phyloP scores from a whole-genome alignment of 179 eudicot species.

The Beta lomatogona region DNA sequence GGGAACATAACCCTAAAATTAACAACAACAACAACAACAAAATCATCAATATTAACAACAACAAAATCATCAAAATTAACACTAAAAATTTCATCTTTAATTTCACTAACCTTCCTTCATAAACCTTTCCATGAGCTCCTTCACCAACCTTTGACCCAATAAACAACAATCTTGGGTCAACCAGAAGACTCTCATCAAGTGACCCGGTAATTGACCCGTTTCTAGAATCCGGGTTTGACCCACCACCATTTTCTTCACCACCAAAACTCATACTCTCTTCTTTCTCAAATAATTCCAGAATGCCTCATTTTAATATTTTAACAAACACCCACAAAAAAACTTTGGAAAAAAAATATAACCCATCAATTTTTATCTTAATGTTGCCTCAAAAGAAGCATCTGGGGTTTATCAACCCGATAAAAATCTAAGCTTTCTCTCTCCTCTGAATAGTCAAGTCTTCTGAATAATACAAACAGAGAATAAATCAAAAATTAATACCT shows the following conservation, averaged over 20 bases:
- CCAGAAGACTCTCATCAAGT: conserved; percentile 73
- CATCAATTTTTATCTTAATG: not conserved
- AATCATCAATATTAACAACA: not conserved
- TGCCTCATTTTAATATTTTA: conserved; percentile 49
- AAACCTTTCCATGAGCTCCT: conserved; percentile 98
- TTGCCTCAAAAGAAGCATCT: conserved; percentile 1
- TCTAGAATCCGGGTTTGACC: conserved; percentile 35
- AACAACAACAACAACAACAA: not conserved
- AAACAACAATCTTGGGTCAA: conserved; percentile 85
- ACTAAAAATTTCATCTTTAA: not conserved
- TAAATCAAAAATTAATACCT: conserved; percentile 15
- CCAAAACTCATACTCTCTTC: conserved; percentile 55
- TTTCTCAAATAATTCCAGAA: conserved; percentile 42
- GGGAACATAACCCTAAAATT: not conserved
- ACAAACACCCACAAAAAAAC: conserved; percentile 15
- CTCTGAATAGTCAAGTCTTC: conserved; percentile 20
- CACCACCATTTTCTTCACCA: conserved; percentile 35
- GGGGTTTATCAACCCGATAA: conserved; percentile 16
- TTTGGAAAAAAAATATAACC: not conserved
- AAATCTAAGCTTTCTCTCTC: conserved; percentile 7
- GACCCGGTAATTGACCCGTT: conserved; percentile 54
- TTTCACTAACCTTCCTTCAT: conserved; percentile 74
- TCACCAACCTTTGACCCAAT: conserved; percentile 92
- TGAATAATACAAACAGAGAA: not conserved
- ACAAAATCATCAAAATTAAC: not conserved